Evolutionary conservation across 2,329 filamentous ascomycete species (phyloP), one percentile per base, ranked within the genome.

Genomic region (Ceratocystis cacaofunesta): DNA sequence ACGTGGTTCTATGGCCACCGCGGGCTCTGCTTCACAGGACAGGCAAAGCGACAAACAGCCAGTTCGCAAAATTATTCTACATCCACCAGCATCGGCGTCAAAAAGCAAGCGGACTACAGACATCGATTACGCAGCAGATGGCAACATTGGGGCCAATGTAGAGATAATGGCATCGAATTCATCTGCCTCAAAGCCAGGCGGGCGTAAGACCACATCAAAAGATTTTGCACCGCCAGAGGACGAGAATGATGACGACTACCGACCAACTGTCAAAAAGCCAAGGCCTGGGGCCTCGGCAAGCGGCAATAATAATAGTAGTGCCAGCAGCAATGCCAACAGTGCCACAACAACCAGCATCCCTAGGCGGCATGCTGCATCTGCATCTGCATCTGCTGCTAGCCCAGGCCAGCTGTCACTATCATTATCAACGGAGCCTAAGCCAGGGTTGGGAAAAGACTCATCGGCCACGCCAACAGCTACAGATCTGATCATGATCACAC

Each of bases 41-140:
- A 69, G 69, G 19, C 66, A 72, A 61, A 30, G 60, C 22, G 60
- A 62, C 12, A 64, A 65, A 46, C 55, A 61, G 25, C 57, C 62
- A 5, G 73, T 76, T 44, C 75, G 76, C 67, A 80, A 75, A 70
- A 79, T 81, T 63, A 77, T 80, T 44, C 70, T 80, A 65, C 78
- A 78, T 71, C 73, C 74, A 32, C 76, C 75, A 63, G 73, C 71
- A 55, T 70, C 69, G 66, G 69, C 65, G 62, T 68, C 70, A 63
- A 71, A 71, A 66, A 69, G 67, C 61, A 64, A 64, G 44, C 17
- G 50, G 22, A 43, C 48, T 43, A 30, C 22, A 15, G 52, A 64
- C 41, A 44, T n/a, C 50, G 36, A 28, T 17, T 43, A 17, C 50
- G 32, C 61, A 48, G 48, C 32, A 8, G 71, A n/a, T 25, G 46